A percentile compares a stretch with the other conserved stretches of the same genome.
Conservation (phyloP, 2,329 filamentous ascomycete species). For the Alternaria alternata region DNA sequence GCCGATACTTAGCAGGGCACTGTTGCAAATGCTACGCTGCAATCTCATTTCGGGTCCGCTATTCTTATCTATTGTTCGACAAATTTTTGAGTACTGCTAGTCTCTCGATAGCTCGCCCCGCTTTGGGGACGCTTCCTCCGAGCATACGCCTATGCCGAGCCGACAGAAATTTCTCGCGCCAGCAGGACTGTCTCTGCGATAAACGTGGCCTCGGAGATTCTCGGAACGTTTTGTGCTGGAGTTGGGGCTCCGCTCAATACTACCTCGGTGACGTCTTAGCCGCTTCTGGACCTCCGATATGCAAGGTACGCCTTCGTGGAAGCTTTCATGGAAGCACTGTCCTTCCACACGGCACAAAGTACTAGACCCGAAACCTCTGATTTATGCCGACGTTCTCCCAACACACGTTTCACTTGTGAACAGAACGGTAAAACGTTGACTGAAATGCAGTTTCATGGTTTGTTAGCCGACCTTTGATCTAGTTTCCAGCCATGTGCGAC, state of each 20-base stretch:
- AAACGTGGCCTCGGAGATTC: constrained; percentile 36
- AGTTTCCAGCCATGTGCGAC: constrained; percentile 10
- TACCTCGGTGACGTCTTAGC: constrained; percentile 30
- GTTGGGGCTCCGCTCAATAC: constrained; percentile 26
- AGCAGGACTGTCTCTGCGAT: constrained; percentile 21
- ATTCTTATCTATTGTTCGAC: constrained; percentile 38
- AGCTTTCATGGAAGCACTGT: constrained; percentile 19
- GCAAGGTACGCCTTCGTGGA: constrained; percentile 31
- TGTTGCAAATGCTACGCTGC: constrained; percentile 12
- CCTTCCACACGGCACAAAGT: constrained; percentile 16
- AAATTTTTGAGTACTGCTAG: constrained; percentile 33
- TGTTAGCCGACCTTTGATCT: neutral
- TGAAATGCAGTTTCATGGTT: constrained; percentile 17
- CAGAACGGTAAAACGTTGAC: constrained; percentile 4
- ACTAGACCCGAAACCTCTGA: constrained; percentile 7
- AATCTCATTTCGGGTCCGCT: constrained; percentile 27
- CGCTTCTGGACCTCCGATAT: constrained; percentile 28
- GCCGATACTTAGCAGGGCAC: constrained; percentile 1
- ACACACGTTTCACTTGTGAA: constrained; percentile 4
- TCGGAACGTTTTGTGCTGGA: constrained; percentile 25
- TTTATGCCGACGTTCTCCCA: constrained; percentile 20
- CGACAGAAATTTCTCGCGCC: constrained; percentile 34
- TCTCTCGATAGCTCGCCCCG: constrained; percentile 38
- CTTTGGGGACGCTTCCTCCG: constrained; percentile 34
- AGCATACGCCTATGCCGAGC: constrained; percentile 34